Conservation (phyloP, 2,329 filamentous ascomycete genomes). For the Trichophyton simii region DNA sequence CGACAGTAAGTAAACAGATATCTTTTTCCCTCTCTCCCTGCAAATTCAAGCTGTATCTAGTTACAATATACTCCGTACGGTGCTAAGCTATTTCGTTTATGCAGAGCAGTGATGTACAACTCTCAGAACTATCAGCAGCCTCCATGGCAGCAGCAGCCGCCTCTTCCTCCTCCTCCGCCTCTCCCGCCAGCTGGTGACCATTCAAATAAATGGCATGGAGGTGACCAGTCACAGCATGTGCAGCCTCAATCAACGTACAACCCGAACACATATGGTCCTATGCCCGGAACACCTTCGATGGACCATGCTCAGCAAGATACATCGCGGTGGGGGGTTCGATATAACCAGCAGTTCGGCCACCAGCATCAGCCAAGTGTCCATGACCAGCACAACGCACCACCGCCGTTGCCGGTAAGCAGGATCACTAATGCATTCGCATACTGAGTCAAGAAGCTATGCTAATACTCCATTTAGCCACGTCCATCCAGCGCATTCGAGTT, state of each 20-base stretch:
- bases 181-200: conserved; percentile 16
- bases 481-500: conserved; percentile 23
- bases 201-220: conserved; percentile 27
- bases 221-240: conserved; percentile 18
- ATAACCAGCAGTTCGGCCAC: conserved; percentile 19
- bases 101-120: conserved; percentile 24
- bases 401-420: conserved; percentile 26
- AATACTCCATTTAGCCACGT: conserved; percentile 22
- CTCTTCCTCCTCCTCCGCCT: conserved; percentile 12
- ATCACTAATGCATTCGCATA: background rate
- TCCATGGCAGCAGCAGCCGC: conserved; percentile 25
- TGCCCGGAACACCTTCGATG: conserved; percentile 15
- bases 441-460: background rate
- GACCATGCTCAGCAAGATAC: conserved; percentile 19
- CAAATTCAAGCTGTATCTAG: background rate
- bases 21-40: background rate
- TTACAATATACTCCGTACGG: background rate
- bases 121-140: conserved; percentile 22
- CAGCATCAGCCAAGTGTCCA: conserved; percentile 10
- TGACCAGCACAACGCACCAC: conserved; percentile 19
- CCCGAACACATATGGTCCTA: conserved; percentile 26
- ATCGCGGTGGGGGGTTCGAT: conserved; percentile 33
- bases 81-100: background rate
- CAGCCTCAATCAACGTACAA: conserved; percentile 19
- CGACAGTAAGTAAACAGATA: background rate